Evolutionary conservation across 2,329 filamentous ascomycete species (phyloP).

Genomic region (Acephala macrosclerotiorum): DNA sequence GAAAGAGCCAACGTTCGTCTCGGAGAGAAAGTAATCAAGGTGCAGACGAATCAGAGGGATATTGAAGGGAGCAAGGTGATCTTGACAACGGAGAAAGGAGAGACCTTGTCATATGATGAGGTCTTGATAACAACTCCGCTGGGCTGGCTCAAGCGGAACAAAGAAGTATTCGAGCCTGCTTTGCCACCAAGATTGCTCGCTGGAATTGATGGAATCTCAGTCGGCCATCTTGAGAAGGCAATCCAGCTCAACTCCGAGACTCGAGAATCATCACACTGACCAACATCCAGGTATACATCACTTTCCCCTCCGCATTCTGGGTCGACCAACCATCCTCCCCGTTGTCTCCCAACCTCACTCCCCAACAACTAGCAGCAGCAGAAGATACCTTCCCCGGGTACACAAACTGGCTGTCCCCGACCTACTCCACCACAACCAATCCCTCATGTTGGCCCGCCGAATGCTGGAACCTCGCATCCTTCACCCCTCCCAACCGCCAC

Average conservation of each 20-base stretch:
- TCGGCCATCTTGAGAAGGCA: constrained; percentile 59
- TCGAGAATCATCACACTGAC: background rate
- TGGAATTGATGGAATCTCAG: constrained; percentile 51
- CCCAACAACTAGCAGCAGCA: constrained; percentile 8
- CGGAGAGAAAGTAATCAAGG: constrained; percentile 27
- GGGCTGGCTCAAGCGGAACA: constrained; percentile 55
- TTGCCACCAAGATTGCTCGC: constrained; percentile 51
- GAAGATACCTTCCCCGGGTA: constrained; percentile 51
- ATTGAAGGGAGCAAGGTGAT: constrained; percentile 20
- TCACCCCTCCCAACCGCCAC: constrained; percentile 57
- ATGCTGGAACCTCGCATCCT: constrained; percentile 66
- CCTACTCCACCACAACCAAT: constrained; percentile 59
- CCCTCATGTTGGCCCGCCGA: constrained; percentile 65
- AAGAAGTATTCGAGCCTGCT: constrained; percentile 51
- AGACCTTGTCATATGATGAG: constrained; percentile 44
- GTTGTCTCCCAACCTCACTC: constrained; percentile 13
- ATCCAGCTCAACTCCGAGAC: background rate
- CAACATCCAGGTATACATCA: constrained; percentile 48
- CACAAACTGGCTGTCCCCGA: constrained; percentile 66
- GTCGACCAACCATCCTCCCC: constrained; percentile 14
- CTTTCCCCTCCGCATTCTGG: constrained; percentile 71
- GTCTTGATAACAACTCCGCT: constrained; percentile 60
- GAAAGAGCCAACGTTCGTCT: constrained; percentile 27
- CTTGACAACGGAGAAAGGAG: constrained; percentile 31
- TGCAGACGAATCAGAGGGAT: constrained; percentile 26